These are phyloP conservation scores for Chimonanthus praecox DNA, from an alignment of 164 flowering plant species.

Conservation along the genomic window DNA sequence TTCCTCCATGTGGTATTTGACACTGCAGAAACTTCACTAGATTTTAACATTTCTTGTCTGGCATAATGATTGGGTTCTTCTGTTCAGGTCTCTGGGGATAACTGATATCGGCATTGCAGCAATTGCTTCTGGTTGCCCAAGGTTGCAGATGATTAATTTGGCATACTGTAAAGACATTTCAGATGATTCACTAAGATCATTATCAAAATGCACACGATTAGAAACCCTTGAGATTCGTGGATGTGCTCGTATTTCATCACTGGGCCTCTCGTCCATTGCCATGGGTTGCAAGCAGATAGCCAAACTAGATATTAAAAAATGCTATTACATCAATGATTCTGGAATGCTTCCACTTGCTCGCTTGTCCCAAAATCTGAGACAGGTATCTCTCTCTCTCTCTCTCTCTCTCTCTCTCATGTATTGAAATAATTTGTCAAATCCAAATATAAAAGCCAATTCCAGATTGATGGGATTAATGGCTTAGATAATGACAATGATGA, in stretches of 20 bases:
- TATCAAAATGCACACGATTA: slow-evolving; percentile 60
- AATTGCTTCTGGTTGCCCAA: slow-evolving; percentile 56
- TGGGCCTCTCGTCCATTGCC: slow-evolving; percentile 62
- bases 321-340: slow-evolving; percentile 58
- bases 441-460: too few species aligned
- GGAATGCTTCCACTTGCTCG: slow-evolving; percentile 76
- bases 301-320: slow-evolving; percentile 74
- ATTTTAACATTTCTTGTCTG: background rate
- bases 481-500: too few species aligned
- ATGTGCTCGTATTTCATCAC: slow-evolving; percentile 58
- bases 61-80: background rate
- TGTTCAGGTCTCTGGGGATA: slow-evolving; percentile 53
- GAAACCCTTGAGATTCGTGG: slow-evolving; percentile 72
- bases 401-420: background rate
- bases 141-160: slow-evolving; percentile 62
- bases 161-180: slow-evolving; percentile 67
- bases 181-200: slow-evolving; percentile 47
- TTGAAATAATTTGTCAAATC: too few species aligned
- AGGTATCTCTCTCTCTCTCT: slow-evolving; percentile 30
- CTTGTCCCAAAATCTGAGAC: slow-evolving; percentile 66
- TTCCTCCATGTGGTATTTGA: background rate
- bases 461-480: too few species aligned
- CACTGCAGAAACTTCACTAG: background rate
- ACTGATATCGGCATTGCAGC: slow-evolving; percentile 63
- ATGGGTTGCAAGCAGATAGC: slow-evolving; percentile 60